Evolutionary conservation across 805 yeast genomes (phyloP).

Genomic region (Torulaspora franciscae): DNA sequence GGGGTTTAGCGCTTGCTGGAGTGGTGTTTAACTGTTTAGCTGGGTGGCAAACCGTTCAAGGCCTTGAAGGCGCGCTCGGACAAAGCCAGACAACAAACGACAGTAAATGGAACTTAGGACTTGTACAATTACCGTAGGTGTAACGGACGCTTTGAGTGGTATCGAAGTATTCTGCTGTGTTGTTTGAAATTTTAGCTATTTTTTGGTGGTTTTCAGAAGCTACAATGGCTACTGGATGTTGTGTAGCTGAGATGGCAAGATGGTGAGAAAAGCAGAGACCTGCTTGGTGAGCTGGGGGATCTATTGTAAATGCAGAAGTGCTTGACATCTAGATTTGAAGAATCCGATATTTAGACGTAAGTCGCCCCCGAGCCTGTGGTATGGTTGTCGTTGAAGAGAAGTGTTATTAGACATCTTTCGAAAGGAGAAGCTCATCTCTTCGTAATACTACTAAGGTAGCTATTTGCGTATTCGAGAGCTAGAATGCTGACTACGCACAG

Average conservation of each 20-base stretch:
- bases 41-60: conserved; percentile 10
- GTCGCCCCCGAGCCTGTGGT: too few relatives aligned
- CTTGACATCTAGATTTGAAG: too few relatives aligned
- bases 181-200: neutral
- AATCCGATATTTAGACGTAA: too few relatives aligned
- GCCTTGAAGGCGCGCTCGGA: neutral
- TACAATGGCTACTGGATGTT: neutral
- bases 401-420: too few relatives aligned
- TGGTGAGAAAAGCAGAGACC: neutral
- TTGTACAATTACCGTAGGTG: neutral
- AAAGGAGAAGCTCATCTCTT: too few relatives aligned
- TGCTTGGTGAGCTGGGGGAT: too few relatives aligned
- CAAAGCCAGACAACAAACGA: neutral
- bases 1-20: neutral
- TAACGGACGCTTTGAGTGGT: neutral
- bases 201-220: neutral
- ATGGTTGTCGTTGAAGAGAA: too few relatives aligned
- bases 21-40: neutral
- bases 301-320: too few relatives aligned
- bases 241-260: neutral
- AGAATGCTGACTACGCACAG: too few relatives aligned
- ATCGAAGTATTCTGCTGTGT: neutral
- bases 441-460: too few relatives aligned
- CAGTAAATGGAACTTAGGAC: neutral
- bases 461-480: too few relatives aligned